A percentile compares a stretch with the other conserved stretches of the same genome.
phyloP scores from a whole-genome alignment of 2,329 filamentous ascomycete genomes.

The Mariannaea elegans region DNA sequence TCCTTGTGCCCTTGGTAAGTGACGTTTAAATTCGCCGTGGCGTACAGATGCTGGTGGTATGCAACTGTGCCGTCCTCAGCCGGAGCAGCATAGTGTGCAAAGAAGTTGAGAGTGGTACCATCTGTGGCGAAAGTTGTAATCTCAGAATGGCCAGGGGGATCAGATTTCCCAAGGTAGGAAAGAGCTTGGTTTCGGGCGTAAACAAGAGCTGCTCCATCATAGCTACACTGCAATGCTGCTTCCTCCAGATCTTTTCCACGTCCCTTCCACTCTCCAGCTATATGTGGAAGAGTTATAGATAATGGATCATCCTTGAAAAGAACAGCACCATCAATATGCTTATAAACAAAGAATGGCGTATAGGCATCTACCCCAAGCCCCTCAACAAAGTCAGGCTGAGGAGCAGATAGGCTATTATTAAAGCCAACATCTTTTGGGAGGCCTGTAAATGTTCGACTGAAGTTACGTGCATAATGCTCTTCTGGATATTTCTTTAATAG shows the following conservation, averaged over 20 bases:
- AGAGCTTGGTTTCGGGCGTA: conserved; percentile 41
- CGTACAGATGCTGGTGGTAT: conserved; percentile 36
- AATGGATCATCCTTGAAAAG: conserved; percentile 25
- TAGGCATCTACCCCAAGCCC: conserved; percentile 26
- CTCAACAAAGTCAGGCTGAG: conserved; percentile 42
- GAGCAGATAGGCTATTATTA: conserved; percentile 39
- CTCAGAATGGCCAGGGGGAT: conserved; percentile 30
- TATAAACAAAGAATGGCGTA: conserved; percentile 18
- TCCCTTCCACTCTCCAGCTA: conserved; percentile 39
- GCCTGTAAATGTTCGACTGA: conserved; percentile 25
- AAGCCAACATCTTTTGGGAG: conserved; percentile 39
- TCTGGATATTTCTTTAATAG: conserved; percentile 31
- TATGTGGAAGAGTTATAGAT: conserved; percentile 40
- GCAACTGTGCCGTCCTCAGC: conserved; percentile 23
- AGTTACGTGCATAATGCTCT: conserved; percentile 1
- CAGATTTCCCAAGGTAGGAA: conserved; percentile 18
- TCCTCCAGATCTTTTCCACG: conserved; percentile 18
- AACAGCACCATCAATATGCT: conserved; percentile 24
- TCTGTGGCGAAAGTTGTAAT: conserved; percentile 41
- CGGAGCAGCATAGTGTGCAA: conserved; percentile 36
- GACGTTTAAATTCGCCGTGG: too few relatives aligned
- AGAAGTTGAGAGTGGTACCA: conserved; percentile 37
- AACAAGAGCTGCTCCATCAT: conserved; percentile 41
- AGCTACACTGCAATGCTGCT: conserved; percentile 31
- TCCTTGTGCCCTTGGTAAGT: too few relatives aligned